Evolutionary conservation across 2,329 filamentous ascomycete genomes (phyloP).

Genomic region (Microcyclospora pomicola): DNA sequence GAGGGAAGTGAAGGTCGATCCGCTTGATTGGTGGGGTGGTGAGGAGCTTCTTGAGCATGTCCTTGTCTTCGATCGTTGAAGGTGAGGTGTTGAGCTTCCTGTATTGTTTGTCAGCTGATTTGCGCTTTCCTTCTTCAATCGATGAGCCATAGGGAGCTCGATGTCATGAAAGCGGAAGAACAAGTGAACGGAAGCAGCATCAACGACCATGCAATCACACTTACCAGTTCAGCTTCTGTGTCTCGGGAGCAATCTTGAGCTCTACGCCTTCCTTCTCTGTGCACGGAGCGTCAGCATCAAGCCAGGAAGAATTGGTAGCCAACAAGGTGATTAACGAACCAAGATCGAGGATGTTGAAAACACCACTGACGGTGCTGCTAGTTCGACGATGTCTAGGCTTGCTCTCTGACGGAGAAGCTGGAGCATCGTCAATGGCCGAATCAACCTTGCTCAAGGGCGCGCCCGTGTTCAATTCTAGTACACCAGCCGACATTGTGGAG

Average conservation of each 20-base stretch:
- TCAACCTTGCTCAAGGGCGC: slow-evolving; percentile 70
- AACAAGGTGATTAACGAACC: slow-evolving; percentile 41
- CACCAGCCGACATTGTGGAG: slow-evolving; percentile 37
- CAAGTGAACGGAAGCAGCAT: too few relatives aligned
- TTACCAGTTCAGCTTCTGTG: slow-evolving; percentile 79
- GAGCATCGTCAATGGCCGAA: slow-evolving; percentile 65
- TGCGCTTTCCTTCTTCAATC: neutral
- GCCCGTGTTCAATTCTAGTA: slow-evolving; percentile 20
- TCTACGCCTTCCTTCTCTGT: slow-evolving; percentile 61
- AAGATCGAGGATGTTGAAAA: slow-evolving; percentile 73
- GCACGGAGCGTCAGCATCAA: slow-evolving; percentile 4
- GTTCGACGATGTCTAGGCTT: slow-evolving; percentile 49
- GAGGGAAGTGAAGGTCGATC: slow-evolving; percentile 83
- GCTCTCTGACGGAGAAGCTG: slow-evolving; percentile 55
- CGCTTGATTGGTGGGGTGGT: slow-evolving; percentile 77
- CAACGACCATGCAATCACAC: slow-evolving; percentile 19
- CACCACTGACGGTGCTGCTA: slow-evolving; percentile 59
- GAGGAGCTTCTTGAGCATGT: slow-evolving; percentile 68
- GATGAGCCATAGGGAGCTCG: too few relatives aligned
- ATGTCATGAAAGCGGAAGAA: too few relatives aligned
- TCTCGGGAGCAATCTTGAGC: slow-evolving; percentile 63
- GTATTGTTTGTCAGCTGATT: slow-evolving; percentile 1
- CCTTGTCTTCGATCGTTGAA: slow-evolving; percentile 63
- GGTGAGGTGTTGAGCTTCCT: slow-evolving; percentile 94
- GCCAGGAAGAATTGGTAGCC: too few relatives aligned